Conservation (phyloP, 371 early-diverging fungal genomes). For the Rhizopus stolonifer region DNA sequence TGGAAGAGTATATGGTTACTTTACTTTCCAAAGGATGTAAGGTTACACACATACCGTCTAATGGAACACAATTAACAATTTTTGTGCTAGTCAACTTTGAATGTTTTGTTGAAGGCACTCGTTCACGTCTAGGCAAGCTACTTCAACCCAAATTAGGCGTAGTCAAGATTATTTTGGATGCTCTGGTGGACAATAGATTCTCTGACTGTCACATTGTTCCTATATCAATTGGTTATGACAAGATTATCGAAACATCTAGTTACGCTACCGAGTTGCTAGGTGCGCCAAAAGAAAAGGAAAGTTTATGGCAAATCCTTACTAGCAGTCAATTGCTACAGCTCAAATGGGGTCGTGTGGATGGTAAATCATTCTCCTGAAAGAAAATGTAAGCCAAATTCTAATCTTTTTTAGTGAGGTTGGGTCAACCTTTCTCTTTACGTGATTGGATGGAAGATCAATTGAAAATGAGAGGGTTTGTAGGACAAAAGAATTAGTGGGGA, state of each 20-base stretch:
- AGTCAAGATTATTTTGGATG: constrained; percentile 79
- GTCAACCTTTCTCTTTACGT: constrained; percentile 72
- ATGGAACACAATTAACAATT: neutral
- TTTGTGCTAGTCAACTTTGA: constrained; percentile 82
- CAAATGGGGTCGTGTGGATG: constrained; percentile 78
- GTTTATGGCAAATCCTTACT: constrained; percentile 63
- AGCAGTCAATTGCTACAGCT: constrained; percentile 62
- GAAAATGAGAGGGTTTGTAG: constrained; percentile 44
- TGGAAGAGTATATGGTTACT: constrained; percentile 76
- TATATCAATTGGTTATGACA: constrained; percentile 86
- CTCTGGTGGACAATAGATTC: constrained; percentile 60
- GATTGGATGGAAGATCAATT: constrained; percentile 67
- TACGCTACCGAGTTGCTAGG: constrained; percentile 78
- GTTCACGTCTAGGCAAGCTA: constrained; percentile 77
- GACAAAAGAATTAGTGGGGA: neutral
- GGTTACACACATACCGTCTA: neutral
- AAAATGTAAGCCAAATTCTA: neutral
- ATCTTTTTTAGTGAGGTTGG: constrained; percentile 66
- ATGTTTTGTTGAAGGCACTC: constrained; percentile 87
- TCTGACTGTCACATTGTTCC: constrained; percentile 80
- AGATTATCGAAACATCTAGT: constrained; percentile 81
- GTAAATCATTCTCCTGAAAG: constrained; percentile 18
- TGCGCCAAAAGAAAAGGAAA: constrained; percentile 82
- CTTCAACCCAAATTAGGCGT: constrained; percentile 83
- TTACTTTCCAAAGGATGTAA: constrained; percentile 44